A percentile compares a stretch with the other conserved stretches of the same genome.
These are phyloP conservation scores for Gossypium mustelinum DNA, from an alignment of 345 rosid species.

Conservation along the genomic window DNA sequence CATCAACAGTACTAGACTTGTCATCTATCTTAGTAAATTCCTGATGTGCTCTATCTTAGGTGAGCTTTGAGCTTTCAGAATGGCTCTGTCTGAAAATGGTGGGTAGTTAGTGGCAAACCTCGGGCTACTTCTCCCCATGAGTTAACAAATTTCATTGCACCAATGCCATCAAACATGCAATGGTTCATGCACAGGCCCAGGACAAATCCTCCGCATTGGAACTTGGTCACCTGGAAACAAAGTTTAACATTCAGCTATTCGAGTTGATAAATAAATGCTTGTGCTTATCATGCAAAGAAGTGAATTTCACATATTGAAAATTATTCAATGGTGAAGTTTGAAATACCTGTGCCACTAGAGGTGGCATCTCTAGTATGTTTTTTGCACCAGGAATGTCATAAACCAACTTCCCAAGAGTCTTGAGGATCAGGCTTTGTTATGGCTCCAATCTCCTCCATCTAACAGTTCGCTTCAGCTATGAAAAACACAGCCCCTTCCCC, in stretches of 20 bases:
- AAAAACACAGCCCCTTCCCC: conserved; percentile 85
- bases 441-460: conserved; percentile 66
- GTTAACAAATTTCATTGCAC: conserved; percentile 82
- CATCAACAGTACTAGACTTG: conserved; percentile 29
- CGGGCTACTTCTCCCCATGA: conserved; percentile 80
- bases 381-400: conserved; percentile 76
- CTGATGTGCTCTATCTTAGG: conserved; percentile 58
- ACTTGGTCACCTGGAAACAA: conserved; percentile 62
- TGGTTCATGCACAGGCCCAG: conserved; percentile 77
- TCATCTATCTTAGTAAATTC: conserved; percentile 67
- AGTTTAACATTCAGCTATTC: neutral
- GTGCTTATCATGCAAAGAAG: neutral
- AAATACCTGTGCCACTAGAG: conserved; percentile 80
- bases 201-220: conserved; percentile 73
- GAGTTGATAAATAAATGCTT: neutral
- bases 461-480: conserved; percentile 72
- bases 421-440: conserved; percentile 74
- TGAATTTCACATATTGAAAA: neutral
- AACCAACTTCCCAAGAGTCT: conserved; percentile 67
- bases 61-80: conserved; percentile 50
- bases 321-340: neutral
- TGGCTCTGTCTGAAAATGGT: conserved; percentile 56
- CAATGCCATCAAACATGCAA: conserved; percentile 84
- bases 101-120: conserved; percentile 52
- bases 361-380: conserved; percentile 79